Evolutionary conservation across 2,329 filamentous ascomycete genomes (phyloP).

Genomic region (Exserohilum rostratum): DNA sequence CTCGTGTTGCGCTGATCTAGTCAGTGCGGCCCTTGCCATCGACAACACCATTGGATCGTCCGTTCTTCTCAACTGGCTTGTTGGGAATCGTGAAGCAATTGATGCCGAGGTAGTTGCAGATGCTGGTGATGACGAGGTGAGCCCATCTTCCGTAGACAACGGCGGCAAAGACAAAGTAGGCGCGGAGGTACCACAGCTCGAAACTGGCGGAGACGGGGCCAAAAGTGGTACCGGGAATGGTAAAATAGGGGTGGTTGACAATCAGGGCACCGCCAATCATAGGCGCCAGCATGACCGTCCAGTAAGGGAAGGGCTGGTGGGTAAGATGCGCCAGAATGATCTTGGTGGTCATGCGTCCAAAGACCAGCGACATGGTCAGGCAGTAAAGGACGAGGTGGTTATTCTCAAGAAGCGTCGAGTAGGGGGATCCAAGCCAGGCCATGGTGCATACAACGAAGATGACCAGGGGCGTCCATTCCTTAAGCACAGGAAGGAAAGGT

Average conservation of each 20-base stretch:
- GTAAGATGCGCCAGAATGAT: constrained; percentile 97
- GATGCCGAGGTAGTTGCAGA: constrained; percentile 91
- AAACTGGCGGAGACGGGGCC: constrained; percentile 66
- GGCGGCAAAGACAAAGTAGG: constrained; percentile 80
- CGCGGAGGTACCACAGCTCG: constrained; percentile 82
- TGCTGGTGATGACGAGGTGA: constrained; percentile 84
- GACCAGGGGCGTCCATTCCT: constrained; percentile 92
- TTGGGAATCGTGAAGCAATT: constrained; percentile 83
- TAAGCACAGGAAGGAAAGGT: constrained; percentile 80
- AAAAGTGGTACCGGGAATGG: constrained; percentile 52
- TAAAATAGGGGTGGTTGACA: constrained; percentile 77
- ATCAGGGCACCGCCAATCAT: constrained; percentile 84
- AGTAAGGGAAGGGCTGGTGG: constrained; percentile 92
- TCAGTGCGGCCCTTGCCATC: constrained; percentile 46
- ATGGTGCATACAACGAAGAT: constrained; percentile 77
- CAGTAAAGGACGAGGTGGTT: constrained; percentile 94
- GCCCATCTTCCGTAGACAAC: constrained; percentile 95
- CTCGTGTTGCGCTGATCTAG: no score
- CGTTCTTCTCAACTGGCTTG: constrained; percentile 33
- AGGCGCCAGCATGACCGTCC: constrained; percentile 89
- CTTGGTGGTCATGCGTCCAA: constrained; percentile 97
- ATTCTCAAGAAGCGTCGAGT: constrained; percentile 78
- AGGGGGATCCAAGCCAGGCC: constrained; percentile 87
- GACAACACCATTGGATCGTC: constrained; percentile 34
- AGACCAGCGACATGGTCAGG: constrained; percentile 93